Base-by-base conservation (phyloP, 2,329 filamentous ascomycete species). In the Apiospora pterosperma region DNA sequence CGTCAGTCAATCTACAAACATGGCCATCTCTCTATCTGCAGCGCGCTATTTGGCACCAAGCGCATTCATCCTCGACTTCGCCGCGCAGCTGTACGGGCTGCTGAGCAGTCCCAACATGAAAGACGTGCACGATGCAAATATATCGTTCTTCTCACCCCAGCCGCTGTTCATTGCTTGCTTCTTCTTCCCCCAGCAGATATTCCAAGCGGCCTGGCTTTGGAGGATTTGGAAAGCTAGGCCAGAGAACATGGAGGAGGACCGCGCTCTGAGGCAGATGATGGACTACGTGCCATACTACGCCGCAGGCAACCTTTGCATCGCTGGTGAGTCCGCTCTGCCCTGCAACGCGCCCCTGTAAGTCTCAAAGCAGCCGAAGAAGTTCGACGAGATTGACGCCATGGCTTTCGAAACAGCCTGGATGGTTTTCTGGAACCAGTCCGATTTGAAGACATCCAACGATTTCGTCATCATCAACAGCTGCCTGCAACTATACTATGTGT, bases 161-260 rank as follows among this genome's bases (percentile, higher is more conserved):
- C 85, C 85, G 1, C 85, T 79, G 70, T 86, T 87, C 74, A 87
- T 88, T 66, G 85, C 77, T 0, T 83, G 76, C 19, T 88, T 88
- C 77, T 88, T 88, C 78, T 85, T 86, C 72, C 84, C 84, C 0
- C 85, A 88, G 71, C 85, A 88, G 71, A 70, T 88, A 4, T 82
- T 87, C 71, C 85, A 88, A 72, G 70, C 87, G 3, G 80, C 77
- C 3, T 88, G 85, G 85, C 74, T 88, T 5, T 88, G 84, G 75
- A 79, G 81, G 66, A 76, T 88, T 2, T 86, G 80, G 76, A 82
- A 79, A 62, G 75, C 83, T 10, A 77, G 82, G 60, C 73, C 78
- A 0, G 80, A 75, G 70, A 74, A 7, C 71, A 73, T 59, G 69
- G 65, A 31, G 66, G 80, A 76, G 44, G 77, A 77, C 58, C 64